phyloP scores from a whole-genome alignment of 192 early-diverging fungal genomes.

The Phycomyces nitens region DNA sequence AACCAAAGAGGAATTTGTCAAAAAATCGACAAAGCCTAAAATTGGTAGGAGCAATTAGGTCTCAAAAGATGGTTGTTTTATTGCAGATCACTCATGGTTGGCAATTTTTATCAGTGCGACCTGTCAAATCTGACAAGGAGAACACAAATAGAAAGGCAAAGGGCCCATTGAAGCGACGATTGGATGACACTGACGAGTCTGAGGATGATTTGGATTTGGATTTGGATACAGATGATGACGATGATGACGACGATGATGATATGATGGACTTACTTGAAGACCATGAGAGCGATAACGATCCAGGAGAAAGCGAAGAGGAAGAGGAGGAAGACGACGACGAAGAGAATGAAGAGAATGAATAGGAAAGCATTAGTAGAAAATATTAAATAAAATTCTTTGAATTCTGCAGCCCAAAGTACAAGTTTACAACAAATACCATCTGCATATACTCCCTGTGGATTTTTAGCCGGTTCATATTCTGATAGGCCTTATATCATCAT shows the following conservation, averaged over 20 bases:
- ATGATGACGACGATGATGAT: slow-evolving; percentile 3
- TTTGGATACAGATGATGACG: slow-evolving; percentile 6
- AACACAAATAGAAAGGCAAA: neutral
- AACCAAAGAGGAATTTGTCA: neutral
- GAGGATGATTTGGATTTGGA: slow-evolving; percentile 4
- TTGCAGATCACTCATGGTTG: too few species aligned
- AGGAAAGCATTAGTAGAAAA: too few species aligned
- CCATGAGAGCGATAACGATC: slow-evolving; percentile 11
- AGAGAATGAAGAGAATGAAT: neutral
- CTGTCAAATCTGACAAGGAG: neutral
- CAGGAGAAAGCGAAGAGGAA: slow-evolving; percentile 11
- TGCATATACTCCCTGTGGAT: too few species aligned
- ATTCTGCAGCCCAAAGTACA: too few species aligned
- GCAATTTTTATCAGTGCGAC: neutral
- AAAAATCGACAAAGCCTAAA: slow-evolving; percentile 2
- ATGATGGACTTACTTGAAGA: slow-evolving; percentile 5
- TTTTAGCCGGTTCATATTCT: too few species aligned
- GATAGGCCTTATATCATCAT: too few species aligned
- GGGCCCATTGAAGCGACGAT: neutral
- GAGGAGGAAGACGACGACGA: neutral
- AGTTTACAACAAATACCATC: too few species aligned
- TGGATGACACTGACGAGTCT: slow-evolving; percentile 5
- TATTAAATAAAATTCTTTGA: neutral
- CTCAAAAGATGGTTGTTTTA: too few species aligned
- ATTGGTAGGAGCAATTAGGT: neutral